These are phyloP conservation scores for Verbena officinalis DNA, from an alignment of 257 asterid species.

Conservation along the genomic window DNA sequence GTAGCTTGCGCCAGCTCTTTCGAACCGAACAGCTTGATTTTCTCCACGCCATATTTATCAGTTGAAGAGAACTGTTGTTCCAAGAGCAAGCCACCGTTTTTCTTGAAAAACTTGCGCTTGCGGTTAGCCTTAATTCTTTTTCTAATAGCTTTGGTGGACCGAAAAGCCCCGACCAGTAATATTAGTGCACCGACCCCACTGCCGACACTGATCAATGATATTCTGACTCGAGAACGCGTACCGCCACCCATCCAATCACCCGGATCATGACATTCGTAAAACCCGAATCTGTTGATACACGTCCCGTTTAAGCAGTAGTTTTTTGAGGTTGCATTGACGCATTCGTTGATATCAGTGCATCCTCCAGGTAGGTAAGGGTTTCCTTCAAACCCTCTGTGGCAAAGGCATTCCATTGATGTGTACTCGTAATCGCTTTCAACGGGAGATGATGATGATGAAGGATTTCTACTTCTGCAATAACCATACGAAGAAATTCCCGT, in stretches of 20 bases:
- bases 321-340: not conserved
- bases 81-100: conserved; percentile 37
- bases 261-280: not conserved
- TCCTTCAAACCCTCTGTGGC: conserved; percentile 25
- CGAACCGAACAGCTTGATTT: conserved; percentile 28
- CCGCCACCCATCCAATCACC: too few relatives aligned
- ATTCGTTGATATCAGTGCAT: conserved; percentile 37
- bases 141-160: conserved; percentile 13
- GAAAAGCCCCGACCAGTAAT: conserved; percentile 17
- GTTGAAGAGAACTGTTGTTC: conserved; percentile 32
- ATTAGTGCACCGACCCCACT: conserved; percentile 12
- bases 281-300: conserved; percentile 3
- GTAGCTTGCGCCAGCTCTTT: conserved; percentile 37
- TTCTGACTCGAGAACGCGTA: not conserved
- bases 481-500: not conserved
- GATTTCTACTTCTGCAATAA: not conserved
- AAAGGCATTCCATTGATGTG: not conserved
- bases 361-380: conserved; percentile 40
- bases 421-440: not conserved
- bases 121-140: conserved; percentile 26
- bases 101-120: conserved; percentile 23
- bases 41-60: conserved; percentile 28
- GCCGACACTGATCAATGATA: conserved; percentile 5
- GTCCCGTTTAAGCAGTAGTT: not conserved
- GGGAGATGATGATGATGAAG: not conserved